These are phyloP conservation scores for Trichoderma koningiopsis DNA, from an alignment of 2,329 filamentous ascomycete species.

Conservation along the genomic window DNA sequence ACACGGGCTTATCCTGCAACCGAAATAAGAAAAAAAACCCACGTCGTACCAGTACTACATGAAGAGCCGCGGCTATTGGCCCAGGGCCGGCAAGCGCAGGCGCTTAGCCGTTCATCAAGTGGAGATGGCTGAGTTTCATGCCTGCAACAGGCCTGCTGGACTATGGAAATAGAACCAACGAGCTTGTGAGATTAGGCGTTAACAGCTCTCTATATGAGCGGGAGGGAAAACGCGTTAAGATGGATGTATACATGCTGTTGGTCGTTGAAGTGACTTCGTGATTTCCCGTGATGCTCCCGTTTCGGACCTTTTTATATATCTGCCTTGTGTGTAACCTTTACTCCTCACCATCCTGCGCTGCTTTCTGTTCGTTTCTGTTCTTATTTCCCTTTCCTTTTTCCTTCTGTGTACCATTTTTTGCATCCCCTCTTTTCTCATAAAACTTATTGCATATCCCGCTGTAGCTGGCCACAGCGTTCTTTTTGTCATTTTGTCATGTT, in stretches of 20 bases:
- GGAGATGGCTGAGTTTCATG: conserved; percentile 6
- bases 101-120: conserved; percentile 2
- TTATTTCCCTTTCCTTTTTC: neutral
- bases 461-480: neutral
- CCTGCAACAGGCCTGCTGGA: neutral
- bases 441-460: neutral
- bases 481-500: neutral
- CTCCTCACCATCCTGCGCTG: neutral
- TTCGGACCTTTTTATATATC: neutral
- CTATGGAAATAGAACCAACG: neutral
- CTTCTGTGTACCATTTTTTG: neutral
- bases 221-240: neutral
- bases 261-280: neutral
- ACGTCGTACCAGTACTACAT: neutral
- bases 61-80: conserved; percentile 3
- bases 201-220: neutral
- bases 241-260: neutral
- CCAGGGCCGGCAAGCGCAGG: neutral
- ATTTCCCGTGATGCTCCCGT: neutral
- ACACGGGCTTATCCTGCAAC: neutral
- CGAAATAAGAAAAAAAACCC: neutral
- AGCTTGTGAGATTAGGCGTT: neutral
- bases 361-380: neutral
- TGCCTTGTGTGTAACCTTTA: neutral
- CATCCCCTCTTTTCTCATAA: neutral